Evolutionary conservation across 176 grass and related monocot species (phyloP), one percentile per base, ranked within the genome.

Genomic region (Poa annua): DNA sequence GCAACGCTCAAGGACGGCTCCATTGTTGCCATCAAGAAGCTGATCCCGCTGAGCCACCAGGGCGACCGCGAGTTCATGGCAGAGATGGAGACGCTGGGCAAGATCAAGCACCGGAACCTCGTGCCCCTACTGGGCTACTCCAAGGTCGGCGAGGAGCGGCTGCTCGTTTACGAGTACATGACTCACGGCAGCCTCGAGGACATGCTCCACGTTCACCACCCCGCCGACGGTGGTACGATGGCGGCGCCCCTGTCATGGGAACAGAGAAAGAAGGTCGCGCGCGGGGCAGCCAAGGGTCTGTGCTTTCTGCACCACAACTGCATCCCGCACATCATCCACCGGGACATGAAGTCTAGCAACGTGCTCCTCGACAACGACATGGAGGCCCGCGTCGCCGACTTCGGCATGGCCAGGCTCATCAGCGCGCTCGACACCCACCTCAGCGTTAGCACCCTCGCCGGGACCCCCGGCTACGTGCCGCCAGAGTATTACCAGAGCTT

Each of bases 401-500:
- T 95, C 71, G 96, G 96, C 22, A 98, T 98, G 96, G 96, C 96
- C 4, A 60, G 96, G 33, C 92, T 98, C 3, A 95, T 98, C 52
- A 90, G 77, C 67, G 92, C 96, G 53, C 86, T 95, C 2, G 96
- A 98, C 82, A 98, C 96, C 66, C 96, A 98, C 79, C 89, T 98
- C 4, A 98, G 96, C 81, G 96, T 98, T 1, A 98, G 90, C 88
- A 98, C 96, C 52, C 92, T 98, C 1, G 96, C 92, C n/a, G 96
- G 96, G 1, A 98, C 96, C 8, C 96, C 96, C 0, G 96, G 95
- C 0, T 98, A 98, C 61, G 95, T 98, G 74, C 95, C 95, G 41
- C 95, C 95, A 9, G 95, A 98, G 88, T 98, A 98, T 83, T 98
- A 98, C 86, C 95, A 98, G 92, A 98, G 95, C 85, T 98, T 98